phyloP scores from a whole-genome alignment of 1,284 basidiomycete species.

The Inonotus obliquus region DNA sequence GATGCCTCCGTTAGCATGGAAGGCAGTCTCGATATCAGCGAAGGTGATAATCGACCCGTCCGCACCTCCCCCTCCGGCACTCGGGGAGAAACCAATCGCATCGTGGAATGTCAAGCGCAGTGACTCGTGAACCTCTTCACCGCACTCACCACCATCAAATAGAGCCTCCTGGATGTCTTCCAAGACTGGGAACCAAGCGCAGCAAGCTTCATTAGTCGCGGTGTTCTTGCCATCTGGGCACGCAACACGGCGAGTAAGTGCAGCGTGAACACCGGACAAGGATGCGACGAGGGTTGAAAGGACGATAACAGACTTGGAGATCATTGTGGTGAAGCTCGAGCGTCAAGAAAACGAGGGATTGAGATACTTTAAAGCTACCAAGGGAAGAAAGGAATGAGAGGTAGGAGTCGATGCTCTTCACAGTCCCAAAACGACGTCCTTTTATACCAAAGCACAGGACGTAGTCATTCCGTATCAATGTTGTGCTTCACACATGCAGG shows the following conservation, averaged over 20 bases:
- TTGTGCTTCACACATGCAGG: too few species aligned
- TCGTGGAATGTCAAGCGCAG: conserved; percentile 27
- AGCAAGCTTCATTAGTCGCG: conserved; percentile 20
- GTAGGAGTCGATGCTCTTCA: too few species aligned
- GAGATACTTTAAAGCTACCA: too few species aligned
- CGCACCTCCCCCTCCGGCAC: conserved; percentile 17
- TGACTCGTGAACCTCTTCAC: conserved; percentile 22
- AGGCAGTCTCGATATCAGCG: conserved; percentile 18
- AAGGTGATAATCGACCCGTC: conserved; percentile 21
- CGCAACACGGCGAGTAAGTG: conserved; percentile 18
- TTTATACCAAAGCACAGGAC: too few species aligned
- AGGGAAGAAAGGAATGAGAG: too few species aligned
- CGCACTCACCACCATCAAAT: conserved; percentile 20
- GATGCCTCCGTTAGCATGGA: conserved; percentile 26
- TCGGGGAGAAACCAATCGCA: conserved; percentile 23
- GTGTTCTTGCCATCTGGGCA: conserved; percentile 19
- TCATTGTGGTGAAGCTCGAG: neutral
- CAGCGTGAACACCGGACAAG: neutral
- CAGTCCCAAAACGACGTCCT: too few species aligned
- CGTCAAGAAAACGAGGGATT: neutral
- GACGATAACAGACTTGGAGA: neutral
- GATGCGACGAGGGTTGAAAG: conserved; percentile 5
- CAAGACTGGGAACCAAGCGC: conserved; percentile 22
- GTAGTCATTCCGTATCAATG: too few species aligned
- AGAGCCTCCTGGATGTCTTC: conserved; percentile 22